Base-by-base conservation (phyloP, 768 basidiomycete species). In the Steccherinum ochraceum region DNA sequence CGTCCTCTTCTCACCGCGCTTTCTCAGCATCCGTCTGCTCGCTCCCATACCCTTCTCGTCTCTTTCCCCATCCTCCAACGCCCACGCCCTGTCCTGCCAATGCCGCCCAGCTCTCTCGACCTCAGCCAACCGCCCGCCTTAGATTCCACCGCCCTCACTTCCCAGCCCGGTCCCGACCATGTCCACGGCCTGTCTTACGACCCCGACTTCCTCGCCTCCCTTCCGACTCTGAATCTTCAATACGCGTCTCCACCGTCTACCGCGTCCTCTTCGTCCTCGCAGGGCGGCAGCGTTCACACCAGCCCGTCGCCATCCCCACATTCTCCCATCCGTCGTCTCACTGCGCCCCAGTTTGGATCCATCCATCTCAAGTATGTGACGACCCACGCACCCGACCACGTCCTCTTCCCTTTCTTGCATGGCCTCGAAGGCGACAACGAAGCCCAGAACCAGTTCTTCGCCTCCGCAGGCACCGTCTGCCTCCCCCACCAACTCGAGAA, bases 361-460 rank as follows among this genome's bases (percentile, higher is more conserved):
- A 67, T 92, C 46, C 84, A 86, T 50, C 74, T 80, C 58, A 64
- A 71, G n/a, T 79, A 89, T 56, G 70, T 81, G 55, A 73, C 78
- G 52, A 68, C 80, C 1, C 87, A 93, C 66, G 80, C 89, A 1
- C 86, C 86, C 0, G 92, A 95, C 69, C 73, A 76, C 39, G 76
- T 85, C 58, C 79, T 93, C 51, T 95, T 95, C 64, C 92, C 92
- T 0, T 95, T 93, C 69, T 70, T 92, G 13, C 92, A 93, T 60
- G 89, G 91, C 41, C 74, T 93, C 53, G 91, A 93, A 60, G 84
- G 89, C 56, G 76, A 83, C 52, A 90, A 91, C 61, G 67, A 78
- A 13, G 81, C 83, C 0, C 91, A 92, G 69, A 89, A 87, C 60
- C 73, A 77, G 19, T 93, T 93, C 74, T 94, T 94, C 63, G 75